A percentile compares a stretch with the other conserved stretches of the same genome.
Conservation (phyloP, 163 green algal species). For the Volvox carteri region DNA sequence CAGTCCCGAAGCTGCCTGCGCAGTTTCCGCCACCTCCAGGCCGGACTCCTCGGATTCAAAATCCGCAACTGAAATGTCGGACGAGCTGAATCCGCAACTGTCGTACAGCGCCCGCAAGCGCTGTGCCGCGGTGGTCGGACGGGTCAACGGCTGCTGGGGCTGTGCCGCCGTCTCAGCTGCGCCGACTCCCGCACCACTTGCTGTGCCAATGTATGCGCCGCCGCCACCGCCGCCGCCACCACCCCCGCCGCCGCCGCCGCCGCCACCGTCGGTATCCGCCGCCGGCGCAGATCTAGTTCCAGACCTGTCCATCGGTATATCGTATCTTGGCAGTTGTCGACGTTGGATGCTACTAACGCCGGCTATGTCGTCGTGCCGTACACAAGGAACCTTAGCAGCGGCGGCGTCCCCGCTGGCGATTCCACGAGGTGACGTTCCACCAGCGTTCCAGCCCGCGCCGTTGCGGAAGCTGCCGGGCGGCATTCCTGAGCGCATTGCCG, state of each 20-base stretch:
- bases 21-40: not conserved
- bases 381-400: no score
- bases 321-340: no score
- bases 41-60: not conserved
- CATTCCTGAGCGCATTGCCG: no score
- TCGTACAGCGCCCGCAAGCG: constrained; percentile 16
- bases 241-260: no score
- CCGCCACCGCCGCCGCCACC: not conserved
- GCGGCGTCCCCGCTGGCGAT: no score
- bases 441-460: no score
- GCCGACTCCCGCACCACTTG: constrained; percentile 1
- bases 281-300: no score
- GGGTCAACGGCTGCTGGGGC: not conserved
- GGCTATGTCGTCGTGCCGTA: no score
- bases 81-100: constrained; percentile 36
- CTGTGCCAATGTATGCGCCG: not conserved
- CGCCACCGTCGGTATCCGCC: not conserved
- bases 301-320: no score
- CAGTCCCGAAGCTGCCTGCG: not conserved
- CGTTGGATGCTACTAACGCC: no score
- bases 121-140: not conserved
- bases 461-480: no score
- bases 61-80: constrained; percentile 26
- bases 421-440: no score
- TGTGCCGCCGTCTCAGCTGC: not conserved